These are phyloP conservation scores for Populus hybrid DNA, from an alignment of 441 rosid genomes.

Conservation along the genomic window DNA sequence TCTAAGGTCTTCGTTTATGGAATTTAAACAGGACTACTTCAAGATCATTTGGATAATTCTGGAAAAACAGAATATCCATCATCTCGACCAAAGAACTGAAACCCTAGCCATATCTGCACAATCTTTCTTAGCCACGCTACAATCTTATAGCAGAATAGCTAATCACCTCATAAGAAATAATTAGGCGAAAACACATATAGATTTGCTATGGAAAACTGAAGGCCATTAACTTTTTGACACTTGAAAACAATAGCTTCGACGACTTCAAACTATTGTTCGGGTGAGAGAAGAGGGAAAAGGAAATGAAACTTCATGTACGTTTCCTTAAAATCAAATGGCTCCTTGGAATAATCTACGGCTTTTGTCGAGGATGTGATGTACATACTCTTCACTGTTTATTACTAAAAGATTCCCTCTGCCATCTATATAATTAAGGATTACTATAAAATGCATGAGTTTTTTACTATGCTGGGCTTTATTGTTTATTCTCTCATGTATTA, in stretches of 20 bases:
- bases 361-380: no score
- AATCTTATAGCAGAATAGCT: no score
- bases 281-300: background rate
- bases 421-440: background rate
- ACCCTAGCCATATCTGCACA: background rate
- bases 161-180: no score
- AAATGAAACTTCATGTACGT: background rate
- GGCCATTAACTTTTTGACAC: no score
- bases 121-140: no score
- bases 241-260: background rate
- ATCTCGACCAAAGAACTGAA: background rate
- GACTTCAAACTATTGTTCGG: background rate
- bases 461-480: rapidly evolving
- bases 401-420: background rate
- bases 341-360: background rate
- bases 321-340: background rate
- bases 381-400: background rate
- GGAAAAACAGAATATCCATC: background rate
- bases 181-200: no score
- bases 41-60: background rate
- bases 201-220: no score
- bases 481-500: no score
- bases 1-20: background rate
- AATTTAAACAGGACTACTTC: background rate
- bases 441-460: no score